Percentiles rank a stretch among this genome's conserved stretches.
Evolutionary conservation across 139 green algal genomes (phyloP).

Genomic region (Auxenochlorella pyrenoidosa): DNA sequence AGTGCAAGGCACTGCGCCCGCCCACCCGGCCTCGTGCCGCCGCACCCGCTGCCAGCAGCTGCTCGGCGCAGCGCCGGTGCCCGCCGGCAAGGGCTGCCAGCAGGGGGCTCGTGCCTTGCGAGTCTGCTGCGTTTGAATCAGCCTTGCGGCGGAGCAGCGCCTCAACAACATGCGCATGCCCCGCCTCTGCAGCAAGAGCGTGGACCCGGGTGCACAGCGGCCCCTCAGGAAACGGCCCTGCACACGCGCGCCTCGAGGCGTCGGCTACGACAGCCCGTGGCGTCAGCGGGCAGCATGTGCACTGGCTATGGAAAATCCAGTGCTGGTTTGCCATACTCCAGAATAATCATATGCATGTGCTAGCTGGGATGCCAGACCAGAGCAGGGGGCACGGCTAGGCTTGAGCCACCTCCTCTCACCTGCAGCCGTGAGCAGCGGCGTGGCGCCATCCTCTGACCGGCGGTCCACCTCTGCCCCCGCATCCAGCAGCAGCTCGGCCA

Average conservation of each 20-base stretch:
- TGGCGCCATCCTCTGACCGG: neutral
- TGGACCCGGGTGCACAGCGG: neutral
- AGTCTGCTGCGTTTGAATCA: neutral
- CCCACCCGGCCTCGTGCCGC: neutral
- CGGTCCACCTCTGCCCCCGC: neutral
- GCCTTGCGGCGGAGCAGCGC: neutral
- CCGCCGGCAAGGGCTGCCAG: neutral
- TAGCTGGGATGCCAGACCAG: neutral
- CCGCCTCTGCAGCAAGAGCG: conserved; percentile 2
- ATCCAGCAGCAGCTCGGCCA: conserved; percentile 21
- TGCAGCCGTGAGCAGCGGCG: conserved; percentile 7
- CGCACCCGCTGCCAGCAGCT: neutral
- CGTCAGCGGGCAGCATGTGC: no score
- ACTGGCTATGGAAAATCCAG: no score
- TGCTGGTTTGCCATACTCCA: no score
- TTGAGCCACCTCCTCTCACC: neutral
- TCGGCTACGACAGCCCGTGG: no score
- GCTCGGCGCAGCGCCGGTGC: neutral
- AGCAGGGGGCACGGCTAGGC: no score
- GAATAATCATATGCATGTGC: no score
- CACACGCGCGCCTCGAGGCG: no score
- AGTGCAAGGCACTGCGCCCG: conserved; percentile 15
- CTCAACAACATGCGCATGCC: neutral
- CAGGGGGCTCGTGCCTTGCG: neutral
- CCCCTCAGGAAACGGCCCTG: no score